phyloP scores from a whole-genome alignment of 192 early-diverging fungal species.

The Backusella mclennaniae region DNA sequence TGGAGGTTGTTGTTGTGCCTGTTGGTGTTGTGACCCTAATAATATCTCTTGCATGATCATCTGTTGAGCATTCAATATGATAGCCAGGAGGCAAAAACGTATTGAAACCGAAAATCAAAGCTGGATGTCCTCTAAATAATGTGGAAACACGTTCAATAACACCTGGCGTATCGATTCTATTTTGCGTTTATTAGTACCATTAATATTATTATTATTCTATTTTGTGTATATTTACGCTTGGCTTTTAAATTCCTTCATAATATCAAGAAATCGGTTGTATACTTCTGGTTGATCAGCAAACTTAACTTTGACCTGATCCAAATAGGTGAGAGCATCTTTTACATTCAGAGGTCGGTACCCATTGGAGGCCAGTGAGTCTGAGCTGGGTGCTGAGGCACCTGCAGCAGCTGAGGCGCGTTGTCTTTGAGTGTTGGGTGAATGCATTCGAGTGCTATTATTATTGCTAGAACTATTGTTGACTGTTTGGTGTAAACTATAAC shows the following conservation, averaged over 20 bases:
- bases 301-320: conserved; percentile 93
- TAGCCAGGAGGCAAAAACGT: conserved; percentile 98
- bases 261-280: conserved; percentile 96
- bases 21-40: conserved; percentile 90
- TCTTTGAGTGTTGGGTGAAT: background rate
- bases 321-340: conserved; percentile 90
- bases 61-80: conserved; percentile 85
- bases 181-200: background rate
- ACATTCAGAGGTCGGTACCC: conserved; percentile 73
- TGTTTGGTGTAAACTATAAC: background rate
- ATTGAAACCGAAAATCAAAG: conserved; percentile 96
- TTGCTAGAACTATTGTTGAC: background rate
- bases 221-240: conserved; percentile 65
- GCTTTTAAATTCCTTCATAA: conserved; percentile 99
- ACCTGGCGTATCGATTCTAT: conserved; percentile 90
- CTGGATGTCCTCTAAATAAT: conserved; percentile 86
- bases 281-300: conserved; percentile 92
- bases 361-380: background rate
- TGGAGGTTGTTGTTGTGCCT: conserved; percentile 54
- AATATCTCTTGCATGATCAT: conserved; percentile 64
- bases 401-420: background rate
- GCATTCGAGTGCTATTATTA: background rate
- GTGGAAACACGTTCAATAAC: conserved; percentile 96
- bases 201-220: background rate
- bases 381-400: too few relatives aligned